A percentile compares a stretch with the other conserved stretches of the same genome.
Evolutionary conservation across 768 basidiomycete species (phyloP).

Genomic region (Arthromyces matolae): DNA sequence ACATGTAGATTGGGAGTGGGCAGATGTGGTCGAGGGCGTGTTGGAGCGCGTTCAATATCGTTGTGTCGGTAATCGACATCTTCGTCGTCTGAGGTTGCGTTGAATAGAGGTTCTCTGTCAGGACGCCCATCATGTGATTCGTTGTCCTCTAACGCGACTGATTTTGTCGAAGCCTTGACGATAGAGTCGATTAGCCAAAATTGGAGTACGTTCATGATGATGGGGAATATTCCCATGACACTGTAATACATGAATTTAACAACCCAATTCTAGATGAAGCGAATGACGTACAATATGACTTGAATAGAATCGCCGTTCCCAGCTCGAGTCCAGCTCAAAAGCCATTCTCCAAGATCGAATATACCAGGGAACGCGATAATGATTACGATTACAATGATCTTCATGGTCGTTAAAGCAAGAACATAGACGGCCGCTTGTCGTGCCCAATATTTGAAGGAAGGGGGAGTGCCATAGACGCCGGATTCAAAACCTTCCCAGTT

Average conservation of each 20-base stretch:
- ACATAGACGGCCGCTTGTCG: slow-evolving; percentile 84
- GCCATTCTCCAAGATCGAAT: slow-evolving; percentile 78
- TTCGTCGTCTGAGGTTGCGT: slow-evolving; percentile 49
- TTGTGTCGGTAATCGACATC: slow-evolving; percentile 21
- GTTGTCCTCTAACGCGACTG: slow-evolving; percentile 37
- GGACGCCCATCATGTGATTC: slow-evolving; percentile 33
- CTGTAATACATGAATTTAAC: slow-evolving; percentile 35
- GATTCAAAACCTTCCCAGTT: slow-evolving; percentile 75
- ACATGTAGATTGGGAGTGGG: slow-evolving; percentile 24
- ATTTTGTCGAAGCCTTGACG: slow-evolving; percentile 63
- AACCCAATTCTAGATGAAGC: neutral
- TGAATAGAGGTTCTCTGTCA: slow-evolving; percentile 65
- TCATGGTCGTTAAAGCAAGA: slow-evolving; percentile 79
- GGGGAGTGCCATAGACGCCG: slow-evolving; percentile 87
- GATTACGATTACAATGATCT: slow-evolving; percentile 78
- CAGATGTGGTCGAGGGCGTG: slow-evolving; percentile 31
- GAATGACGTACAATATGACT: slow-evolving; percentile 69
- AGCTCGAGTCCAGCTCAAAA: slow-evolving; percentile 73
- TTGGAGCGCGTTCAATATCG: slow-evolving; percentile 53
- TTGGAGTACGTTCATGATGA: slow-evolving; percentile 83
- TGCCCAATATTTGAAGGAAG: slow-evolving; percentile 65
- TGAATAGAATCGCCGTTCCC: slow-evolving; percentile 62
- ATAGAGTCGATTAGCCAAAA: slow-evolving; percentile 96
- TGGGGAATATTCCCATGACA: slow-evolving; percentile 90
- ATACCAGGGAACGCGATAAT: slow-evolving; percentile 70